These are phyloP conservation scores for Cladosporium sp. DNA, from an alignment of 2,329 filamentous ascomycete species.

Conservation along the genomic window DNA sequence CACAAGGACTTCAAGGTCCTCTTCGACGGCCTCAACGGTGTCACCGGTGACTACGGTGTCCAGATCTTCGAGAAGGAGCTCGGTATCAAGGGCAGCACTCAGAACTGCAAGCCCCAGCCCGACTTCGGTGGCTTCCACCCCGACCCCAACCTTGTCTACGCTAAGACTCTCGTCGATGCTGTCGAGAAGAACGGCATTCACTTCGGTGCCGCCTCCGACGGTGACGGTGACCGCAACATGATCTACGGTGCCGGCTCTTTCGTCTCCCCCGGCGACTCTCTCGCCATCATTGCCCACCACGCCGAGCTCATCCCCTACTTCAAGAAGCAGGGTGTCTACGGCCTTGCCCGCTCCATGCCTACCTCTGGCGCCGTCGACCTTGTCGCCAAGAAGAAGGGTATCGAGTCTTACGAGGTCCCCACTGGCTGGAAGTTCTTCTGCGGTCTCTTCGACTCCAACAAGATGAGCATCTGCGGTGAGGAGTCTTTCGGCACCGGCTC, in stretches of 20 bases:
- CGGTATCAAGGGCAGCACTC: conserved; percentile 73
- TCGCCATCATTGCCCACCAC: conserved; percentile 97
- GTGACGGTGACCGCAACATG: conserved; percentile 99
- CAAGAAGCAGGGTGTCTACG: conserved; percentile 93
- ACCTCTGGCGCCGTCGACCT: conserved; percentile 94
- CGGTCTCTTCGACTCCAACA: conserved; percentile 87
- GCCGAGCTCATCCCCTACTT: conserved; percentile 97
- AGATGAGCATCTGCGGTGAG: conserved; percentile 97
- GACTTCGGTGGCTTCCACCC: conserved; percentile 98
- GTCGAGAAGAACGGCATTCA: conserved; percentile 90
- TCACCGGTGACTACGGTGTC: conserved; percentile 91
- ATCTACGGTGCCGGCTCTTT: conserved; percentile 97
- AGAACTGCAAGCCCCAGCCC: conserved; percentile 88
- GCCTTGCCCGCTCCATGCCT: conserved; percentile 94
- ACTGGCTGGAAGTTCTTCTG: conserved; percentile 99
- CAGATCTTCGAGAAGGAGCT: conserved; percentile 95
- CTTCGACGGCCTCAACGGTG: conserved; percentile 90
- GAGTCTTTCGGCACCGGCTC: conserved; percentile 97
- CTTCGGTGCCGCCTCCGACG: conserved; percentile 94
- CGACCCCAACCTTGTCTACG: conserved; percentile 96
- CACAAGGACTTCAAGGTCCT: conserved; percentile 95
- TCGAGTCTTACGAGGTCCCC: conserved; percentile 92
- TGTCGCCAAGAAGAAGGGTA: conserved; percentile 88
- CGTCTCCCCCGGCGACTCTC: conserved; percentile 92
- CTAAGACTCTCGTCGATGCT: conserved; percentile 86